These are phyloP conservation scores for Alternaria sp. DNA, from an alignment of 2,329 filamentous ascomycete genomes.

Conservation along the genomic window DNA sequence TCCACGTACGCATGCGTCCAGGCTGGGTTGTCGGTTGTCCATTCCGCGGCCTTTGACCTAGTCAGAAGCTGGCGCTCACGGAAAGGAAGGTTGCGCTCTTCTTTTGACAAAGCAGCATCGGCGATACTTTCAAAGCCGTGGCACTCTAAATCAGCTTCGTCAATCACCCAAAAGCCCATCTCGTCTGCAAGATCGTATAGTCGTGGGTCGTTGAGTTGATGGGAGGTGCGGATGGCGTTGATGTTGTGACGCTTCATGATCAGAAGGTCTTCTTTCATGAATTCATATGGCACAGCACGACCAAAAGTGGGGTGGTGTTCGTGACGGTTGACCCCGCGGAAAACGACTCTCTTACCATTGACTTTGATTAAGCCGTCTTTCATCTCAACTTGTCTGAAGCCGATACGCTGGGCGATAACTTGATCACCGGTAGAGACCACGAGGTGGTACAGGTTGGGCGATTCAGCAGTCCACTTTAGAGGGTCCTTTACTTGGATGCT, in stretches of 20 bases:
- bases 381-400: slow-evolving; percentile 72
- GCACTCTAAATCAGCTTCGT: slow-evolving; percentile 62
- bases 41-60: slow-evolving; percentile 64
- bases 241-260: slow-evolving; percentile 77
- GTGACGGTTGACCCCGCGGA: slow-evolving; percentile 74
- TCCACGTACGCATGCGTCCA: slow-evolving; percentile 74
- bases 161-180: slow-evolving; percentile 73
- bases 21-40: slow-evolving; percentile 67
- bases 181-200: slow-evolving; percentile 70
- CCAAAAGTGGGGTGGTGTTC: slow-evolving; percentile 73
- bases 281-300: slow-evolving; percentile 70
- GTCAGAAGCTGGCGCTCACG: slow-evolving; percentile 68
- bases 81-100: slow-evolving; percentile 60
- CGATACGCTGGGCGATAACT: slow-evolving; percentile 63
- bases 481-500: slow-evolving; percentile 62
- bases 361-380: slow-evolving; percentile 68
- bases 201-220: slow-evolving; percentile 71
- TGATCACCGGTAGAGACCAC: slow-evolving; percentile 55
- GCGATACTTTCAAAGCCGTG: slow-evolving; percentile 55
- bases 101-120: slow-evolving; percentile 34
- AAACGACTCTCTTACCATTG: slow-evolving; percentile 68
- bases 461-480: slow-evolving; percentile 74
- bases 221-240: slow-evolving; percentile 74
- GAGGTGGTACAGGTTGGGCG: slow-evolving; percentile 68
- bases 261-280: slow-evolving; percentile 68